A percentile compares a stretch with the other conserved stretches of the same genome.
Conservation (phyloP, 177 flowering plant species). For the Vitis hybrid region DNA sequence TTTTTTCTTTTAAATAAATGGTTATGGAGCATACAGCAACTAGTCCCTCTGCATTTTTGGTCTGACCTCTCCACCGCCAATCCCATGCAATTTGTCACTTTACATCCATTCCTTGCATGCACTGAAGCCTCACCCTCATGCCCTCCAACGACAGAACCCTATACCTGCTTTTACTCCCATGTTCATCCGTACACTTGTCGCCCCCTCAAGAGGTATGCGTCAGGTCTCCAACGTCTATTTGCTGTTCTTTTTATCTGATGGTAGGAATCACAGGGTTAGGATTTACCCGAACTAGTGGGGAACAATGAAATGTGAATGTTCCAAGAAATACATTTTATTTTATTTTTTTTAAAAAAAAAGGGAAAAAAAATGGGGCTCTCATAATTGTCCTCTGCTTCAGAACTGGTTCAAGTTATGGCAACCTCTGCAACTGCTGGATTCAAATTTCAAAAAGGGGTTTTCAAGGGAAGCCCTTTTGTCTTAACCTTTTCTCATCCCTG, state of each 20-base stretch:
- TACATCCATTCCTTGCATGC: constrained; percentile 23
- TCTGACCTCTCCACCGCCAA: constrained; percentile 37
- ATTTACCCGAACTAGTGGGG: not conserved
- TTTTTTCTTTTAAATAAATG: constrained; percentile 5
- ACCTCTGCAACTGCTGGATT: not conserved
- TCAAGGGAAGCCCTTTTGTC: too few relatives aligned
- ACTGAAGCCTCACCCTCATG: constrained; percentile 2
- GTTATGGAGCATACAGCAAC: constrained; percentile 37
- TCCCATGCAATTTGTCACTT: constrained; percentile 38
- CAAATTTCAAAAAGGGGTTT: not conserved
- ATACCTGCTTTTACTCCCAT: constrained; percentile 7
- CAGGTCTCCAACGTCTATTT: not conserved
- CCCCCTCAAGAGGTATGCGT: not conserved
- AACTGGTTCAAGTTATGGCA: not conserved
- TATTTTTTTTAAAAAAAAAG: too few relatives aligned
- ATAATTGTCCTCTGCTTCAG: not conserved
- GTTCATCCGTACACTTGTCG: constrained; percentile 13
- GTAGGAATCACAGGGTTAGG: not conserved
- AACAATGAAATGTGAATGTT: not conserved
- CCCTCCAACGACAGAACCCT: not conserved
- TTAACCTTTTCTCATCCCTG: too few relatives aligned
- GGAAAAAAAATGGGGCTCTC: not conserved
- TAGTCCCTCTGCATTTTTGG: constrained; percentile 7
- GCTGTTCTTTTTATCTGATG: not conserved
- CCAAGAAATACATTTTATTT: not conserved